Evolutionary conservation across 1,139 yeast genomes (phyloP).

Genomic region (Taiozyma sp.): DNA sequence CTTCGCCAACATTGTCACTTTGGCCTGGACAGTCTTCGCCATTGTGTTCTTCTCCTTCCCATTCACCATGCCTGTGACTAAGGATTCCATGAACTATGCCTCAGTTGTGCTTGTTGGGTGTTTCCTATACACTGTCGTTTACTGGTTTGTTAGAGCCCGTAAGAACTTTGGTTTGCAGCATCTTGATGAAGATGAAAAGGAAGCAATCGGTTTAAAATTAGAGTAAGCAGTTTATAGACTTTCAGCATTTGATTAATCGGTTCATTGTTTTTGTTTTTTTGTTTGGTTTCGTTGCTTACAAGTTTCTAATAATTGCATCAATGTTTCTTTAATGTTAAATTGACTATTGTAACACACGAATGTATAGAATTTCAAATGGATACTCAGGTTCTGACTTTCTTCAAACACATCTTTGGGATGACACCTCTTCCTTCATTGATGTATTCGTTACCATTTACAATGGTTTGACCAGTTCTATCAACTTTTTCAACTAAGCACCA

Average conservation of each 20-base stretch:
- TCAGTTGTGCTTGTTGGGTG: slow-evolving; percentile 60
- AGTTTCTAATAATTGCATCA: background rate
- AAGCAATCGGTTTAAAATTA: background rate
- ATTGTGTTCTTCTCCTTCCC: slow-evolving; percentile 68
- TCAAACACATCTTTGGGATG: slow-evolving; percentile 31
- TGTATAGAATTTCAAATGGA: background rate
- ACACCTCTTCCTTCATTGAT: slow-evolving; percentile 34
- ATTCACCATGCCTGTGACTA: slow-evolving; percentile 56
- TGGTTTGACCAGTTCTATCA: slow-evolving; percentile 16
- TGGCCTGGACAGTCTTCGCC: slow-evolving; percentile 58
- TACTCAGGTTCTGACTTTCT: background rate
- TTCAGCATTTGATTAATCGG: background rate
- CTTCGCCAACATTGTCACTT: slow-evolving; percentile 48
- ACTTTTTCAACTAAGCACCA: slow-evolving; percentile 38
- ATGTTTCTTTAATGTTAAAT: background rate
- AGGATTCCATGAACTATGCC: slow-evolving; percentile 65
- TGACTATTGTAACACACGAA: background rate
- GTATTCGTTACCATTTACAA: slow-evolving; percentile 19
- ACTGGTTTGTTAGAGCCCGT: slow-evolving; percentile 39
- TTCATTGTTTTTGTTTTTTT: background rate
- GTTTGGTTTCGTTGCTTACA: background rate
- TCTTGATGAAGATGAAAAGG: background rate
- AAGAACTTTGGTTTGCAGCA: slow-evolving; percentile 21
- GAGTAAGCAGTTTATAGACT: background rate
- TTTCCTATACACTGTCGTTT: slow-evolving; percentile 45